Evolutionary conservation across 2,329 filamentous ascomycete species (phyloP), one percentile per base, ranked within the genome.

Genomic region (Annulohypoxylon truncatum): DNA sequence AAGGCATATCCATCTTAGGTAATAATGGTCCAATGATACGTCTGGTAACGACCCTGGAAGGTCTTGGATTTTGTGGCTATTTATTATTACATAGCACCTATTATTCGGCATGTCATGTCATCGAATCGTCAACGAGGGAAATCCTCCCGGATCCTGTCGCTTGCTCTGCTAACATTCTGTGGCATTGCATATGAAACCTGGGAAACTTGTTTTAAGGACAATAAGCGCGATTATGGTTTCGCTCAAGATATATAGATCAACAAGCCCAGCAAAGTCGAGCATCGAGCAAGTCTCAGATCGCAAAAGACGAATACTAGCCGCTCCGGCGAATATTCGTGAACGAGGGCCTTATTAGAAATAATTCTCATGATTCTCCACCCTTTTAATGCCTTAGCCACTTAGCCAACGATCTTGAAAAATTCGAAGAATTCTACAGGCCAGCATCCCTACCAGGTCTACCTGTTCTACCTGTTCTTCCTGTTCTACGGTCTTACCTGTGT

Each of bases 291-390:
- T 67, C 64, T 69, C 35, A 67, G 63, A 61, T 61, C 53, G 48
- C 15, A 67, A 28, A 48, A 54, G 35, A 58, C 51, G 56, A 64
- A 33, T 46, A 55, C 62, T 64, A 26, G 22, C 62, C 55, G 67
- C 62, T 56, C 67, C 67, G 67, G 65, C 61, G 65, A 70, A 70
- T 70, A 70, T 70, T 70, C 67, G 67, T 70, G 29, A 55, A 61
- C 52, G 56, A 65, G 57, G 61, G 35, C 46, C 35, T 35, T 35
- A 51, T 55, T 54, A 56, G 50, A 64, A 48, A 46, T 35, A 33
- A 50, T 56, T 61, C 67, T 63, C 67, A 31, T 31, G 26, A 48
- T 55, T 61, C 67, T 61, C 67, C 64, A 69, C 61, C 40, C 31
- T 42, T 26, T 40, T 31, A 44, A 35, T 53, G 56, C 52, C 52